phyloP scores from a whole-genome alignment of 208 protist genomes.

The Acanthamoeba culbertsoni region DNA sequence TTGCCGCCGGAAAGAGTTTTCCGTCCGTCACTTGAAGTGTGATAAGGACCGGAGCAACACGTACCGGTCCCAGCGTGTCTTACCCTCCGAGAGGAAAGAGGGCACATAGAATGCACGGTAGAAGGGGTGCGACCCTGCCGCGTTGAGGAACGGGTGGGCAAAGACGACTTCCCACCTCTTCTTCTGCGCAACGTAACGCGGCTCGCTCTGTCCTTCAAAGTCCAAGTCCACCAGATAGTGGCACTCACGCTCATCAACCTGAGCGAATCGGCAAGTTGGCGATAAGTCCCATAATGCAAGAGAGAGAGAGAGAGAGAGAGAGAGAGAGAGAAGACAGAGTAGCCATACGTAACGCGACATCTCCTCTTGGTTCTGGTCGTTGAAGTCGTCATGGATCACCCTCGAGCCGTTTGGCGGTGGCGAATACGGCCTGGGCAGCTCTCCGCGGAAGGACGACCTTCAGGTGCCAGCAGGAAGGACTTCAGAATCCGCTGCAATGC shows the following conservation, averaged over 20 bases:
- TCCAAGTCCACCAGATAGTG: conserved; percentile 63
- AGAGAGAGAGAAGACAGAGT: neutral
- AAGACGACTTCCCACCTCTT: neutral
- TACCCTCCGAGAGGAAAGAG: neutral
- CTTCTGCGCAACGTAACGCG: neutral
- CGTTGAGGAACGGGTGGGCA: conserved; percentile 25
- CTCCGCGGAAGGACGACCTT: conserved; percentile 23
- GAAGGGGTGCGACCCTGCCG: conserved; percentile 15
- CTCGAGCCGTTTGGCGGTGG: neutral
- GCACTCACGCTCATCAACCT: conserved; percentile 51
- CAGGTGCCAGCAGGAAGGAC: neutral
- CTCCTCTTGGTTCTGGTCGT: conserved; percentile 58
- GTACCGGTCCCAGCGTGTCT: conserved; percentile 37
- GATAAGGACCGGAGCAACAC: neutral
- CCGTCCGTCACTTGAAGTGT: neutral
- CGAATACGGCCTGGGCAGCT: conserved; percentile 45
- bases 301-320: neutral
- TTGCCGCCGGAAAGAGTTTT: too few relatives aligned
- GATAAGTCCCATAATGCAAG: neutral
- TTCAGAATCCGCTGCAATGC: too few relatives aligned
- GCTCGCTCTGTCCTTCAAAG: conserved; percentile 59
- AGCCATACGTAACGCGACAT: conserved; percentile 34
- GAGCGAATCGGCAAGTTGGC: neutral
- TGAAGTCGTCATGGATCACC: conserved; percentile 31
- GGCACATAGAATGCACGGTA: conserved; percentile 60